These are phyloP conservation scores for Arthroderma uncinatum DNA, from an alignment of 2,329 filamentous ascomycete genomes.

Conservation along the genomic window DNA sequence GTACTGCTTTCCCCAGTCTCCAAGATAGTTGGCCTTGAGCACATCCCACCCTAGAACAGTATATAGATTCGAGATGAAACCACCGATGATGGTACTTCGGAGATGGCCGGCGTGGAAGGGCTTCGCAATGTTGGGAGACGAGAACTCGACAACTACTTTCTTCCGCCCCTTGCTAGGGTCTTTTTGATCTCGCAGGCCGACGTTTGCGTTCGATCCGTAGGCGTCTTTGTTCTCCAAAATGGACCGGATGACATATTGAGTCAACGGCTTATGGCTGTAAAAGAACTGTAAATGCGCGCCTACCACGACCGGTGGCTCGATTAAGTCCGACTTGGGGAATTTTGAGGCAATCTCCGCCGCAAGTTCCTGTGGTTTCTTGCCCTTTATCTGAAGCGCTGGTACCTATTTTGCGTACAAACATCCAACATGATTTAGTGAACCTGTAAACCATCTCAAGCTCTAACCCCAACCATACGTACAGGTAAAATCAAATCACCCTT, in stretches of 20 bases:
- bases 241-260: constrained; percentile 46
- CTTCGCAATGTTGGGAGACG: constrained; percentile 57
- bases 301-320: constrained; percentile 44
- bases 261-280: constrained; percentile 49
- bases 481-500: constrained; percentile 38
- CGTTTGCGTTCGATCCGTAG: constrained; percentile 50
- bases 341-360: constrained; percentile 45
- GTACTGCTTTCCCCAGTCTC: constrained; percentile 60
- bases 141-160: constrained; percentile 54
- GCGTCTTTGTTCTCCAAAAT: constrained; percentile 46
- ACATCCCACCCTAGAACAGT: constrained; percentile 52
- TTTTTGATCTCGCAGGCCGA: constrained; percentile 48
- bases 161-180: constrained; percentile 47
- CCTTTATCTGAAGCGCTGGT: constrained; percentile 39
- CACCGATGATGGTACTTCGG: constrained; percentile 56
- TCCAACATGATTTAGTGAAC: not conserved
- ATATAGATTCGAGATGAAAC: constrained; percentile 53
- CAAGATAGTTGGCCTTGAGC: constrained; percentile 54
- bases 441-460: not conserved
- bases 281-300: constrained; percentile 56
- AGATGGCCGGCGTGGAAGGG: constrained; percentile 56
- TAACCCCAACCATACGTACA: constrained; percentile 21
- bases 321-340: constrained; percentile 48
- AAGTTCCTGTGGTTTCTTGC: constrained; percentile 48
- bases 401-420: constrained; percentile 28